Evolutionary conservation across 306 rosid genomes (phyloP).

Genomic region (Cucurbita argyrosperma): DNA sequence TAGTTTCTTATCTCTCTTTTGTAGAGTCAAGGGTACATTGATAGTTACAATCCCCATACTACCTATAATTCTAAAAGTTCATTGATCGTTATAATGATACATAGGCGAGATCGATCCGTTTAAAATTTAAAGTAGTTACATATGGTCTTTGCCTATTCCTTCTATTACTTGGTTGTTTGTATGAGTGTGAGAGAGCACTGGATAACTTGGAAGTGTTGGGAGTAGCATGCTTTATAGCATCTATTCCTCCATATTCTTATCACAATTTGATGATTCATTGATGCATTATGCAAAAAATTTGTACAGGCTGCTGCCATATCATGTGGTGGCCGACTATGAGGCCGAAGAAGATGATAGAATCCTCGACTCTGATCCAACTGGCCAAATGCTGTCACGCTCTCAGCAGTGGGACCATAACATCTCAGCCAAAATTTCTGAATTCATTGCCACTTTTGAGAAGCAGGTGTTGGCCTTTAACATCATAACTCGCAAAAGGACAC

Average conservation of each 20-base stretch:
- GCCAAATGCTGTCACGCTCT: conserved; percentile 80
- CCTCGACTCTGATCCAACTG: conserved; percentile 88
- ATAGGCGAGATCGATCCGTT: background rate
- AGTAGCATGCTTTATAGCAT: background rate
- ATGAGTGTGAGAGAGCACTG: background rate
- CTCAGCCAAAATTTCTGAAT: conserved; percentile 78
- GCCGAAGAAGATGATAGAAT: conserved; percentile 98
- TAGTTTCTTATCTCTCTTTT: background rate
- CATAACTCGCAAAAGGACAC: conserved; percentile 56
- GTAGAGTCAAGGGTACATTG: no score
- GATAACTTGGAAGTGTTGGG: background rate
- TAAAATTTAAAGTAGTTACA: background rate
- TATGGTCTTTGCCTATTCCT: background rate
- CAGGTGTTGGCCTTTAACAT: conserved; percentile 90
- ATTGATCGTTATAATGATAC: background rate
- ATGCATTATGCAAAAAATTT: background rate
- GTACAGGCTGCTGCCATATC: conserved; percentile 81
- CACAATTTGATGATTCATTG: background rate
- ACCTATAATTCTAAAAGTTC: background rate
- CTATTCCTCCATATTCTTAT: background rate
- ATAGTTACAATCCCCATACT: background rate
- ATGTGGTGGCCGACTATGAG: conserved; percentile 97
- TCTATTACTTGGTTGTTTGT: background rate
- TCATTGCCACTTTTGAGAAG: conserved; percentile 88
- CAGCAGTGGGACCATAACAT: conserved; percentile 98